Conservation (phyloP, 768 basidiomycete species). For the Boletus sp. region DNA sequence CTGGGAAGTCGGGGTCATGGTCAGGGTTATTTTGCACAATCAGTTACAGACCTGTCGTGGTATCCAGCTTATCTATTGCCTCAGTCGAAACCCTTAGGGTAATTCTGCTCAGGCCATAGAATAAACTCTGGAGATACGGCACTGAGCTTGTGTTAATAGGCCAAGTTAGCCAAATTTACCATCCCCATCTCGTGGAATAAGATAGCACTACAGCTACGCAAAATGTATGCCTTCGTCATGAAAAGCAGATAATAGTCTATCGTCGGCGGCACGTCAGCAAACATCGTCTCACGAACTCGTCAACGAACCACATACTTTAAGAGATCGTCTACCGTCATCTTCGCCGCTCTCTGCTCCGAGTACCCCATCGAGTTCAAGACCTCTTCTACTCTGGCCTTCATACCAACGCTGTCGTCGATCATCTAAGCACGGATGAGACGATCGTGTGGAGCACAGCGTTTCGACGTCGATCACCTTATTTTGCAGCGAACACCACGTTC, state of each 20-base stretch:
- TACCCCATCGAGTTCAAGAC: conserved; percentile 71
- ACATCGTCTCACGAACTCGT: neutral
- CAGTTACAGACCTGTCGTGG: too few species aligned
- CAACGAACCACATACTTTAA: conserved; percentile 59
- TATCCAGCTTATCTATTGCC: neutral
- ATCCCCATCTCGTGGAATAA: neutral
- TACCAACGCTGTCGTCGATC: conserved; percentile 65
- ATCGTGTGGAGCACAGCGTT: neutral
- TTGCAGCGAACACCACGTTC: conserved; percentile 87
- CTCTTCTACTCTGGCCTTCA: conserved; percentile 68
- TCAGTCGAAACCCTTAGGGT: neutral
- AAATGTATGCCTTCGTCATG: conserved; percentile 76
- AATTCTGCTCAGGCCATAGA: neutral
- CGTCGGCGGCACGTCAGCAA: neutral
- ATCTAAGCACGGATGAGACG: conserved; percentile 41
- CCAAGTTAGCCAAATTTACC: neutral
- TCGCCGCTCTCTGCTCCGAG: conserved; percentile 78
- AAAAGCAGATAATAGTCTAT: conserved; percentile 70
- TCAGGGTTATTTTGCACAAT: too few species aligned
- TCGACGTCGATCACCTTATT: conserved; percentile 46
- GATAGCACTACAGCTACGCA: conserved; percentile 35
- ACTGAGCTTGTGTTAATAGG: neutral
- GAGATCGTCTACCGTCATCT: conserved; percentile 92
- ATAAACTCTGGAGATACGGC: neutral
- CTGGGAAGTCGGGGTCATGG: too few species aligned